Conservation (phyloP, 306 rosid species). For the apple (Malus domestica) region DNA sequence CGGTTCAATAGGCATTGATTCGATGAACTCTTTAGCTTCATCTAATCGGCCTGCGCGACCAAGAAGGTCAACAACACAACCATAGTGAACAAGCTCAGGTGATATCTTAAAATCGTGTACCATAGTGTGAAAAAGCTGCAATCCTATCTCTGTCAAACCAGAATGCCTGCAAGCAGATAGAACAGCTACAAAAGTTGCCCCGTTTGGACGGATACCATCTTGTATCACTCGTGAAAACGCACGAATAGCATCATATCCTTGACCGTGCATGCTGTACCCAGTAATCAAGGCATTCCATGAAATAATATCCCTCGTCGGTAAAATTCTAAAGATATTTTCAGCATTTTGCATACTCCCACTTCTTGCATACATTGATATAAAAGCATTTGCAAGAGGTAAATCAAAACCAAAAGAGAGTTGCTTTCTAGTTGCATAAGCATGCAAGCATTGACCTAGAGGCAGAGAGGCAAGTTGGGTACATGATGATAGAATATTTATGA, state of each 20-base stretch:
- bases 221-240: slow-evolving; percentile 26
- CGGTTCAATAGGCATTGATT: slow-evolving; percentile 29
- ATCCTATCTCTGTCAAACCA: slow-evolving; percentile 30
- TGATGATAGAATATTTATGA: slow-evolving; percentile 34
- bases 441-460: slow-evolving; percentile 37
- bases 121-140: slow-evolving; percentile 36
- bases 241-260: slow-evolving; percentile 30
- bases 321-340: slow-evolving; percentile 22
- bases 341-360: slow-evolving; percentile 40
- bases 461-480: slow-evolving; percentile 34
- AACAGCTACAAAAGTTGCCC: slow-evolving; percentile 30
- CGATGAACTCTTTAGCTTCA: slow-evolving; percentile 35
- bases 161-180: slow-evolving; percentile 50
- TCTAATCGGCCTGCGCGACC: slow-evolving; percentile 36
- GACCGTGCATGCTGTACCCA: slow-evolving; percentile 39
- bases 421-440: slow-evolving; percentile 28
- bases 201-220: slow-evolving; percentile 32
- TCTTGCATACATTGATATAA: slow-evolving; percentile 35
- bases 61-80: slow-evolving; percentile 43
- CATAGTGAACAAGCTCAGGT: slow-evolving; percentile 42
- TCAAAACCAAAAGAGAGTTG: slow-evolving; percentile 2
- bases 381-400: slow-evolving; percentile 33
- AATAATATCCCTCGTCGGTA: slow-evolving; percentile 25
- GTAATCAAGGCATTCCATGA: slow-evolving; percentile 45
- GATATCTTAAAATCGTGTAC: slow-evolving; percentile 26